Evolutionary conservation across 169 alveolate genomes (phyloP), one percentile per base, ranked within the genome.

Genomic region (Plasmodium ovale): DNA sequence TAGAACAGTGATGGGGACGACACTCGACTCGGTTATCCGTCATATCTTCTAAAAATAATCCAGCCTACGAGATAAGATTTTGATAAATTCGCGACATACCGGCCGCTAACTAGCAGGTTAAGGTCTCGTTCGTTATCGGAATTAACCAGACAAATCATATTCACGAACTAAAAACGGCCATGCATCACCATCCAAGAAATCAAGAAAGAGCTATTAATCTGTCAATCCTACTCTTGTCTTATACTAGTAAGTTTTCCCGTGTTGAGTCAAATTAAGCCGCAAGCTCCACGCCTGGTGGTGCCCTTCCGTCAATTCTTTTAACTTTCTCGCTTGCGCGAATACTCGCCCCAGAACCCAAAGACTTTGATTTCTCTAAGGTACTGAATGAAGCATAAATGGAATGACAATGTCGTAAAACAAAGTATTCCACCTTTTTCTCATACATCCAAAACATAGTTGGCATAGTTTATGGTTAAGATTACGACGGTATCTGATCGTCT

Each of bases 321-420:
- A 96, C 98, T 95, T 97, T 96, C 98, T 95, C 97, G 96, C 98
- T 95, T 95, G 98, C 98, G 98, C 96, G 97, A 97, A 97, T 95
- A 95, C 98, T 95, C 97, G 97, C 98, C 98, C 98, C 97, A 92
- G 97, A 96, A 93, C 97, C 98, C 97, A 95, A 96, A 95, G 96
- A 92, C 97, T 95, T 93, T 93, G 97, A 88, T 94, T 95, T 96
- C 97, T 94, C 97, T 92, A 94, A 94, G 97, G 96, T 92, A 95
- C 97, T 92, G 95, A 79, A 90, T 94, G 94, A 74, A 94, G 89
- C 93, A 68, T n/a, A n/a, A n/a, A n/a, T n/a, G n/a, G n/a, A n/a
- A n/a, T n/a, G n/a, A n/a, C n/a, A n/a, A n/a, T n/a, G n/a, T n/a
- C n/a, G n/a, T n/a, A n/a, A n/a, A 88, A 54, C 84, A 44, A 69